Base-by-base conservation (phyloP, 306 rosid species). In the Luffa aegyptiaca region DNA sequence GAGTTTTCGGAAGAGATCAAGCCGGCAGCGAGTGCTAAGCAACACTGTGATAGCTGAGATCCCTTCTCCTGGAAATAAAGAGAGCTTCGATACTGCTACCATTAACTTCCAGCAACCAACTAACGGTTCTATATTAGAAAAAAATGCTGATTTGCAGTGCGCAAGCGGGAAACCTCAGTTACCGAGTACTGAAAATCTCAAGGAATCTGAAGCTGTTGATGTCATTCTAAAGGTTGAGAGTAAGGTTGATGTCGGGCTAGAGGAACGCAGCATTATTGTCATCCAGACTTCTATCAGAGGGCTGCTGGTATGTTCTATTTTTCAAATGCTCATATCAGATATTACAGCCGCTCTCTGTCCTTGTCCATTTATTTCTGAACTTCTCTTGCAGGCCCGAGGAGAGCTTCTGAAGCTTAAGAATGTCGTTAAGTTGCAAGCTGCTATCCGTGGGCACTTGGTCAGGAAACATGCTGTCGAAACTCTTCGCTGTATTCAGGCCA, bases 1-100 rank as follows among this genome's bases (percentile, higher is more conserved):
- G 99, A 95, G 97, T 87, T 95, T 95, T 71, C 90, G 96, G 42
- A 95, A 95, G 89, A 93, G 88, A 80, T 90, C 99, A 78, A 87
- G 86, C 9, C 86, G 89, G 81, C 97, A 93, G 77, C 93, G 97
- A 62, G 97, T 95, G 79, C 93, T 95, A 46, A 95, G 99, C 90
- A 93, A 91, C 88, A 88, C 93, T 65, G 99, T 87, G 79, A 86
- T 82, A 48, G 56, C 89, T 17, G 97, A 93, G 82, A 79, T 86
- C 41, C 79, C 90, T 14, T 74, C 89, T 78, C 58, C 77, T 48
- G 91, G 84, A 55, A 88, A 86, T 63, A 91, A 91, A 84, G 97
- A 93, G 80, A 87, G 58, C 80, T 76, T 89, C 10, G 97, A 91
- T 80, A 87, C 89, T 72, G 78, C 85, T 9, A 81, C 68, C 79